Evolutionary conservation across 2,329 filamentous ascomycete genomes (phyloP), one percentile per base, ranked within the genome.

Genomic region (Verticillium dahliae): DNA sequence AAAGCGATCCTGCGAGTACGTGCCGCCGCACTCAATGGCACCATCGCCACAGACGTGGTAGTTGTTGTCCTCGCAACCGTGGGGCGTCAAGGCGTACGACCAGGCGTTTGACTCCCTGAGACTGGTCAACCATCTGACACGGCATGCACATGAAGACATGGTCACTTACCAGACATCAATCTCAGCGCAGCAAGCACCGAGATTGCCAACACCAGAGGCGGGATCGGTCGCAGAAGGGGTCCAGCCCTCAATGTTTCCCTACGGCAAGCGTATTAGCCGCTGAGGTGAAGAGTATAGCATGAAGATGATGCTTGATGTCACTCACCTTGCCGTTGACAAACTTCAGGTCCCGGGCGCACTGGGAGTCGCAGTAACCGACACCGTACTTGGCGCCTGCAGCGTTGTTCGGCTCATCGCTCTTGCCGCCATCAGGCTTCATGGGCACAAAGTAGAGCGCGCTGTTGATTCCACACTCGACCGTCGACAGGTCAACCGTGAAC

Each of bases 401-500:
- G 72, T 79, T 85, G 71, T 71, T 76, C 6, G 73, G 45, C 70
- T 78, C 81, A 67, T 77, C 79, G 63, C 69, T 67, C 72, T 77
- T 71, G 55, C 82, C 83, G 65, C 83, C 83, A 61, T 85, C 81
- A 35, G 78, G 76, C 56, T 83, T 79, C 84, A 86, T 86, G 65
- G 79, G 74, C 27, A 81, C 78, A 57, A 84, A 80, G 74, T 89
- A 89, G 39, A 89, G 73, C 39, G 86, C 86, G 62, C 85, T 85
- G 73, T 90, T 89, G 65, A 90, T 73, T 61, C 88, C 88, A 67
- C 87, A 90, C 56, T 69, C 82, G 31, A 88, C 77, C 61, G 81
- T 81, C 39, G 85, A 87, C 35, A 87, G 80, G 69, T 90, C 86
- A 18, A 89, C 85, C 61, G 88, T 85, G 62, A 89, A 88, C 41